Conservation (phyloP, 2,329 filamentous ascomycete species). For the Fusarium nygamai region DNA sequence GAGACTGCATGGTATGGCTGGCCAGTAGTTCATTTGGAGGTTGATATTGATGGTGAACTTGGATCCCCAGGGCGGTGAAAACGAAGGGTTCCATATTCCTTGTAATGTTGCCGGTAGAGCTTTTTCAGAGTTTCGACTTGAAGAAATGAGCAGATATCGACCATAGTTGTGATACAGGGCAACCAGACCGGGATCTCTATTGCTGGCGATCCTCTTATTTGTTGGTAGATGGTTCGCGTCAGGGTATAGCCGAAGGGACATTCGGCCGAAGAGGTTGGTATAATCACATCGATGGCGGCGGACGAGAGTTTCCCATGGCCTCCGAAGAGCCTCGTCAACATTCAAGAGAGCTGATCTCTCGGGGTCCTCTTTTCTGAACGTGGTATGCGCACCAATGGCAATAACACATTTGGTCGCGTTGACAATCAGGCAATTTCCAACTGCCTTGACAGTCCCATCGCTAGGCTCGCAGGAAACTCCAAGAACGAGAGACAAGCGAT, state of each 20-base stretch:
- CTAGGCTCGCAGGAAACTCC: constrained; percentile 4
- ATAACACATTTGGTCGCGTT: constrained; percentile 20
- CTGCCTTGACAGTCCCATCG: constrained; percentile 8
- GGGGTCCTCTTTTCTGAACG: constrained; percentile 33
- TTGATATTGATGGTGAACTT: constrained; percentile 64
- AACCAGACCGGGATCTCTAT: constrained; percentile 41
- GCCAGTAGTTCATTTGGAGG: constrained; percentile 64
- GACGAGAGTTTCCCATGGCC: constrained; percentile 20
- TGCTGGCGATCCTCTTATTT: constrained; percentile 20
- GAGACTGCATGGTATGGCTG: constrained; percentile 45
- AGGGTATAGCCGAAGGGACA: constrained; percentile 34
- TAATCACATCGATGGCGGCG: constrained; percentile 36
- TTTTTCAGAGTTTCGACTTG: constrained; percentile 32
- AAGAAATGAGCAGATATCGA: constrained; percentile 46
- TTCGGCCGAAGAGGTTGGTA: constrained; percentile 19
- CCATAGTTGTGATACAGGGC: constrained; percentile 48
- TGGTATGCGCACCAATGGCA: constrained; percentile 37
- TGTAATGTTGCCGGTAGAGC: constrained; percentile 48
- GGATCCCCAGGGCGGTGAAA: constrained; percentile 53
- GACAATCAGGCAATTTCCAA: constrained; percentile 33
- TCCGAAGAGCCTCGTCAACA: constrained; percentile 35
- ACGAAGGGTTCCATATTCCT: constrained; percentile 50
- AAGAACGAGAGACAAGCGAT: constrained; percentile 26
- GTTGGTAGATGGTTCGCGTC: constrained; percentile 36
- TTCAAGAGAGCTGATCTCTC: constrained; percentile 33